Evolutionary conservation across 495 filamentous ascomycete genomes (phyloP).

Genomic region (Xylaria nigripes): DNA sequence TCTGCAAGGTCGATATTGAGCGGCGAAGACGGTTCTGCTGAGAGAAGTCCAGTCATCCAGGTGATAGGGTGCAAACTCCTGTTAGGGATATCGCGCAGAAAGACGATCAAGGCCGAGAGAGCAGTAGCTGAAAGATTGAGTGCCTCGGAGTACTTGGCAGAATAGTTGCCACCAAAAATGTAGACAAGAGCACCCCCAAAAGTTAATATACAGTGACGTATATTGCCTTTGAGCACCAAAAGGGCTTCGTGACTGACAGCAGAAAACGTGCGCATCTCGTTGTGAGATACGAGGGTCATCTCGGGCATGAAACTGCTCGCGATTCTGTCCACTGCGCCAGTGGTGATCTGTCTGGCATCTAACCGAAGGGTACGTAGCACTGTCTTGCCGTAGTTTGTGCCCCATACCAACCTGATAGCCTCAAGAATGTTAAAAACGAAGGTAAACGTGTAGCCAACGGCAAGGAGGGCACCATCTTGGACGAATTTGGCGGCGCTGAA

Average conservation of each 20-base stretch:
- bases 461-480: constrained; percentile 38
- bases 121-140: not conserved
- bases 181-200: constrained; percentile 20
- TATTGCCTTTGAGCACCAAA: constrained; percentile 27
- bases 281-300: constrained; percentile 29
- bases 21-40: constrained; percentile 29
- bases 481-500: constrained; percentile 64
- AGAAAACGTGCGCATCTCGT: constrained; percentile 41
- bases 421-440: constrained; percentile 18
- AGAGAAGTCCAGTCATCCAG: constrained; percentile 45
- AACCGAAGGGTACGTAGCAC: constrained; percentile 12
- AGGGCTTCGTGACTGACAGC: constrained; percentile 42
- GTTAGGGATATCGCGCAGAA: constrained; percentile 4
- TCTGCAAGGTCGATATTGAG: constrained; percentile 57
- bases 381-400: constrained; percentile 14
- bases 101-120: not conserved
- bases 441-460: constrained; percentile 29
- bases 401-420: constrained; percentile 14
- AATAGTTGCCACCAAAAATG: constrained; percentile 27
- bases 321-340: constrained; percentile 30
- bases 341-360: constrained; percentile 17
- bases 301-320: constrained; percentile 32
- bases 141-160: constrained; percentile 14
- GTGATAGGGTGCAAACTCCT: constrained; percentile 22
- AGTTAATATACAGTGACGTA: constrained; percentile 20